Evolutionary conservation across 2,329 filamentous ascomycete species (phyloP).

Genomic region (Hypoxylon sp.): DNA sequence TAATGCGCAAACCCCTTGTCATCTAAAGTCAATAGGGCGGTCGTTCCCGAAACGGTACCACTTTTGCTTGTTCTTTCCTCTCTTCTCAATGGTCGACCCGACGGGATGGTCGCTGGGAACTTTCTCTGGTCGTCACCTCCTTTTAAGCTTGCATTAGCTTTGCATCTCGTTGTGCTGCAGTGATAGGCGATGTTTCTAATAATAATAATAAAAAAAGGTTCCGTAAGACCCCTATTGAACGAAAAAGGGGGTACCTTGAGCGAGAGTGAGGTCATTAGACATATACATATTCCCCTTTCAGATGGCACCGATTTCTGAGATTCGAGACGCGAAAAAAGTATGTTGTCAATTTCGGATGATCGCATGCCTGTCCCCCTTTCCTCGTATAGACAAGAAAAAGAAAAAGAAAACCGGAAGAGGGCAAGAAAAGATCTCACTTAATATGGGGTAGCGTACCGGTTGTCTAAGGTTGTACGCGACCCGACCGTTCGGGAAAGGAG

Average conservation of each 20-base stretch:
- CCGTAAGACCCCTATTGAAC: slow-evolving; percentile 19
- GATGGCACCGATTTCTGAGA: not conserved
- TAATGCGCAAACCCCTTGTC: slow-evolving; percentile 17
- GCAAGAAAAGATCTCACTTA: slow-evolving; percentile 30
- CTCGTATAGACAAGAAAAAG: slow-evolving; percentile 13
- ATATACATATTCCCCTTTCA: slow-evolving; percentile 4
- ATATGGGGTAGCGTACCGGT: slow-evolving; percentile 31
- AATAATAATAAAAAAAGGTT: slow-evolving; percentile 8
- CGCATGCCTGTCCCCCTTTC: too few species aligned
- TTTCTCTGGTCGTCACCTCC: slow-evolving; percentile 31
- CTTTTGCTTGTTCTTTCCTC: slow-evolving; percentile 25
- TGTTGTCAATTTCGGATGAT: slow-evolving; percentile 1
- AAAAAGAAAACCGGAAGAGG: slow-evolving; percentile 8
- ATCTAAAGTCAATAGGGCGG: slow-evolving; percentile 23
- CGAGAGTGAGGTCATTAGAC: slow-evolving; percentile 23
- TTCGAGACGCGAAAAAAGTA: not conserved
- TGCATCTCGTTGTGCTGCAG: slow-evolving; percentile 33
- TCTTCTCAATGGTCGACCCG: slow-evolving; percentile 34
- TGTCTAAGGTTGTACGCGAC: slow-evolving; percentile 37
- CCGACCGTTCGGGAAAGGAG: slow-evolving; percentile 34
- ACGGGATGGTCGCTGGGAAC: slow-evolving; percentile 39
- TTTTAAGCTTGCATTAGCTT: slow-evolving; percentile 40
- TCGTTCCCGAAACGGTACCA: slow-evolving; percentile 32
- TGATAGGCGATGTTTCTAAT: slow-evolving; percentile 34
- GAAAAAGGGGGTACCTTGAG: slow-evolving; percentile 1